These are phyloP conservation scores for Scheffersomyces coipomensis DNA, from an alignment of 805 yeast species.

Conservation along the genomic window DNA sequence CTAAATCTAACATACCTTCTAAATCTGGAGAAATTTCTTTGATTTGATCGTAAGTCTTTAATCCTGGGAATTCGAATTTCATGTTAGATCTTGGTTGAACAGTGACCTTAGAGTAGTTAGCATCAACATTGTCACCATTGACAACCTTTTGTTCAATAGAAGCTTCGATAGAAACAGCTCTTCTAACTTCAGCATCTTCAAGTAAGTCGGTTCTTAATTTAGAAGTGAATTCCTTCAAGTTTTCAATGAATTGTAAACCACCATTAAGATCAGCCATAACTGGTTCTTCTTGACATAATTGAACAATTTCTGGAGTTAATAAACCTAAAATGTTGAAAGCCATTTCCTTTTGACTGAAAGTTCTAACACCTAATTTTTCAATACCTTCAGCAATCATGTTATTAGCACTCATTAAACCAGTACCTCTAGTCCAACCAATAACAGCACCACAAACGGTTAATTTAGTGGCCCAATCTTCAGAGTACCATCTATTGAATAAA, in stretches of 20 bases:
- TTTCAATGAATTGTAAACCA: constrained; percentile 91
- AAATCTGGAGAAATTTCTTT: constrained; percentile 69
- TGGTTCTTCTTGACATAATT: constrained; percentile 88
- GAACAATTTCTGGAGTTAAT: constrained; percentile 79
- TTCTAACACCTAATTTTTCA: constrained; percentile 93
- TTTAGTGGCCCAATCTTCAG: constrained; percentile 94
- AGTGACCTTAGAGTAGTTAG: constrained; percentile 72
- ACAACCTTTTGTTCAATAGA: constrained; percentile 84
- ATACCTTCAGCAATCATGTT: constrained; percentile 97
- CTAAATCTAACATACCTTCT: constrained; percentile 90
- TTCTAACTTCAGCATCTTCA: constrained; percentile 87
- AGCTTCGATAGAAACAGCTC: constrained; percentile 92
- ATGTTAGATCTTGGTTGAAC: constrained; percentile 94
- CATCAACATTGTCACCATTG: constrained; percentile 84
- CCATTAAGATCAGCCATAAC: constrained; percentile 98
- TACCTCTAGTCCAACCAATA: constrained; percentile 99
- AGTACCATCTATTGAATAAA: constrained; percentile 96
- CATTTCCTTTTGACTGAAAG: constrained; percentile 99
- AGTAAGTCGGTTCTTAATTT: constrained; percentile 72
- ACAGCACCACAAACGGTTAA: constrained; percentile 97
- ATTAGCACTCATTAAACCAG: constrained; percentile 97
- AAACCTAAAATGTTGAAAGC: constrained; percentile 96
- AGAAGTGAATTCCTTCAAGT: constrained; percentile 84
- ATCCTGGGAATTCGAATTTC: constrained; percentile 88
- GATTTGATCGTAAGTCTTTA: constrained; percentile 74